phyloP scores from a whole-genome alignment of 1,284 basidiomycete species.

The Ceratobasidium sp. region DNA sequence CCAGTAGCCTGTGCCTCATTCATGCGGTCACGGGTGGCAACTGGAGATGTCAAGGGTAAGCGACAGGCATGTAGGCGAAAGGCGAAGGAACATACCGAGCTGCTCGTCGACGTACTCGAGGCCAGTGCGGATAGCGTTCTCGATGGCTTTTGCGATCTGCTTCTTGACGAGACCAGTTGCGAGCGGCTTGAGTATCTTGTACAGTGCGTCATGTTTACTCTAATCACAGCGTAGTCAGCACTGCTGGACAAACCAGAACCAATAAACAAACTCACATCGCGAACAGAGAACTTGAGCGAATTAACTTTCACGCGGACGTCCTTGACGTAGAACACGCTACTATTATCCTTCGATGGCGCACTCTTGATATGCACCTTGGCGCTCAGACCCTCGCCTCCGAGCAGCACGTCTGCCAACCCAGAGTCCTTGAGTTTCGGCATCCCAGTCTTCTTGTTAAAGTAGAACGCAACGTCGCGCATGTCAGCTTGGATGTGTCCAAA shows the following conservation, averaged over 20 bases:
- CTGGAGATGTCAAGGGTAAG: conserved; percentile 8
- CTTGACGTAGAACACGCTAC: conserved; percentile 80
- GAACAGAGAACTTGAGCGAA: conserved; percentile 88
- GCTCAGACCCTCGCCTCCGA: conserved; percentile 82
- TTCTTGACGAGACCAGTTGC: conserved; percentile 88
- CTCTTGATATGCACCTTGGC: conserved; percentile 73
- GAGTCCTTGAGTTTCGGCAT: conserved; percentile 85
- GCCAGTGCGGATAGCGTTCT: conserved; percentile 78
- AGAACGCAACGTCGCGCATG: conserved; percentile 91
- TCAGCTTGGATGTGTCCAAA: conserved; percentile 93
- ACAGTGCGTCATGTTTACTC: conserved; percentile 86
- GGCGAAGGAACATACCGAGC: conserved; percentile 60
- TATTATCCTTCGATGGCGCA: conserved; percentile 59
- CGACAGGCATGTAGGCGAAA: not conserved
- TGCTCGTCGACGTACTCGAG: conserved; percentile 90
- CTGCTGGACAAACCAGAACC: not conserved
- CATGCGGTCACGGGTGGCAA: conserved; percentile 76
- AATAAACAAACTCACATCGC: conserved; percentile 63
- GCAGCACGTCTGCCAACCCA: conserved; percentile 90
- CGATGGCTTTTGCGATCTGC: conserved; percentile 87
- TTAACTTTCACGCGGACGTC: conserved; percentile 83
- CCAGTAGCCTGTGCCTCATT: conserved; percentile 71
- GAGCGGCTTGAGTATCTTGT: conserved; percentile 82
- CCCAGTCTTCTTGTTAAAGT: conserved; percentile 80
- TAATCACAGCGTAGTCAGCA: conserved; percentile 50